Percentiles rank a stretch among this genome's conserved stretches.
These are phyloP conservation scores for Agaricales sp. DNA, from an alignment of 1,284 basidiomycete genomes.

Conservation along the genomic window DNA sequence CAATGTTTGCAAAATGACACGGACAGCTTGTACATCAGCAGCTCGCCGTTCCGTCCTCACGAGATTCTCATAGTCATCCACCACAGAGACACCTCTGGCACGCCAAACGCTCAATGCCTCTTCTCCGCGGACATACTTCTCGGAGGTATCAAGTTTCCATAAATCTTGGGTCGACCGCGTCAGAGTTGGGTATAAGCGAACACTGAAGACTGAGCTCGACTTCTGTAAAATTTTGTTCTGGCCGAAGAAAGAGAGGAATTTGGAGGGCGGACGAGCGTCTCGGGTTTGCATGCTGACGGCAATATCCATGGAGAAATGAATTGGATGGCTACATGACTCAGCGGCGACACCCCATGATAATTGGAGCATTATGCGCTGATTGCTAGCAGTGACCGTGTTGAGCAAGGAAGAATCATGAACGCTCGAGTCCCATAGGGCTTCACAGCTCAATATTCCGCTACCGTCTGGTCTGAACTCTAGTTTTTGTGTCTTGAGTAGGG, in stretches of 20 bases:
- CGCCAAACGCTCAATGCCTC: constrained; percentile 79
- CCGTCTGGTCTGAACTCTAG: constrained; percentile 77
- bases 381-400: constrained; percentile 73
- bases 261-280: constrained; percentile 78
- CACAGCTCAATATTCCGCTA: constrained; percentile 57
- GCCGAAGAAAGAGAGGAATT: constrained; percentile 65
- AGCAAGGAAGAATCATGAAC: constrained; percentile 82
- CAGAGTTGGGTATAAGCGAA: constrained; percentile 75
- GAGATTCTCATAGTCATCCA: constrained; percentile 75
- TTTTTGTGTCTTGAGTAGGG: constrained; percentile 61
- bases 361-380: constrained; percentile 75
- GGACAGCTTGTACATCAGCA: constrained; percentile 85
- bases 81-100: constrained; percentile 77
- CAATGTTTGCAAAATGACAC: constrained; percentile 59
- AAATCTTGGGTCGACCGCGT: constrained; percentile 84
- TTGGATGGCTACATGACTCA: constrained; percentile 76
- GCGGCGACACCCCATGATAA: constrained; percentile 72
- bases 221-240: constrained; percentile 67
- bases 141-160: constrained; percentile 90
- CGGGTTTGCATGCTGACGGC: constrained; percentile 81
- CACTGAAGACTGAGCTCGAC: constrained; percentile 72
- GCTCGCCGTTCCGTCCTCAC: constrained; percentile 61
- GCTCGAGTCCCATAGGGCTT: constrained; percentile 89
- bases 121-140: constrained; percentile 90
- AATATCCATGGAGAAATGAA: constrained; percentile 81